These are phyloP conservation scores for Phytophthora rubi DNA, from an alignment of 352 stramenopile species.

Conservation along the genomic window DNA sequence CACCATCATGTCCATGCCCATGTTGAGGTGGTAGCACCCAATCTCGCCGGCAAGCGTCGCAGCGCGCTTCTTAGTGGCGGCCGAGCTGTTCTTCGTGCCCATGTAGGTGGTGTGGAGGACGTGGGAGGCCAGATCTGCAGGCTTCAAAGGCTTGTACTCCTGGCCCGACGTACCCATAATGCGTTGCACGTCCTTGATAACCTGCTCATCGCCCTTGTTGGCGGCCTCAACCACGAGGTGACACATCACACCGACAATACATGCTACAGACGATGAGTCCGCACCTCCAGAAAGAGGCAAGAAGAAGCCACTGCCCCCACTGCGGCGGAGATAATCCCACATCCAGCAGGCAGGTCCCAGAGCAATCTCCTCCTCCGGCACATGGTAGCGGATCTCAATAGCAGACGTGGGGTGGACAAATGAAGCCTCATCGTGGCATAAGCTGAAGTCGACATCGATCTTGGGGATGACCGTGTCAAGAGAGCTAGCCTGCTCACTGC, in stretches of 20 bases:
- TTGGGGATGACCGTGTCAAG: constrained; percentile 72
- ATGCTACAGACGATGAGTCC: constrained; percentile 96
- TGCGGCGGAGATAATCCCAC: constrained; percentile 98
- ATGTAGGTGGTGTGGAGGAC: constrained; percentile 98
- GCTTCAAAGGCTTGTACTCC: constrained; percentile 64
- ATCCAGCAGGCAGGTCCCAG: constrained; percentile 98
- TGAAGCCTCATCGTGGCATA: constrained; percentile 69
- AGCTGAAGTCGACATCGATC: constrained; percentile 76
- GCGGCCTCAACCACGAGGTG: constrained; percentile 91
- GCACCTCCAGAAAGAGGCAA: constrained; percentile 97
- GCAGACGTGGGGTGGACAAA: constrained; percentile 47
- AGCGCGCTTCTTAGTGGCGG: constrained; percentile 91
- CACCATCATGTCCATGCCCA: constrained; percentile 97
- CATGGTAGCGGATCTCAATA: constrained; percentile 83
- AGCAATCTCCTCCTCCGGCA: constrained; percentile 97
- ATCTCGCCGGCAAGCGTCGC: constrained; percentile 91
- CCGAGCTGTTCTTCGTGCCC: constrained; percentile 96
- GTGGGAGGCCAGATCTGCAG: constrained; percentile 91
- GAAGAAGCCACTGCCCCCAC: constrained; percentile 91
- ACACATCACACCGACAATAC: constrained; percentile 99
- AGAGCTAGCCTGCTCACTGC: constrained; percentile 94
- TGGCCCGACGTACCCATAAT: constrained; percentile 69
- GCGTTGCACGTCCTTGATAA: constrained; percentile 88
- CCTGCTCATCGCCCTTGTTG: constrained; percentile 76
- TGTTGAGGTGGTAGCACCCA: constrained; percentile 95